Evolutionary conservation across 2,329 filamentous ascomycete genomes (phyloP), one percentile per base, ranked within the genome.

Genomic region (Hypoxylon sp.): DNA sequence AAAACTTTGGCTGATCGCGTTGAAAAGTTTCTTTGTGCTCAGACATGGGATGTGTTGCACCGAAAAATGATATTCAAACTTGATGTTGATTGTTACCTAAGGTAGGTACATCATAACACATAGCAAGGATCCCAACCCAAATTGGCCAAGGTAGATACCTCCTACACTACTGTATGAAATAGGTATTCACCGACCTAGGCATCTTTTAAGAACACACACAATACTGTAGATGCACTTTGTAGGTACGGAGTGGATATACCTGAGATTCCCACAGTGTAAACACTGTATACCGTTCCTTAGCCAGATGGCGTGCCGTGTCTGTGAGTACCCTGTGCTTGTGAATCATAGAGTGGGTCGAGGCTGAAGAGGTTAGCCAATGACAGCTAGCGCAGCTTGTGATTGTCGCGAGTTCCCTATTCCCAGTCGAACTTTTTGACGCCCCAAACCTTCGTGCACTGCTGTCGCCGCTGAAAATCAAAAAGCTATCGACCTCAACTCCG

Each of bases 391-490:
- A 42, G 47, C 61, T 54, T 58, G 51, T 65, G 65, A 68, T 68
- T 65, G 65, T 68, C 65, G 65, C 65, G 61, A 64, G 39, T 63
- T 67, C 65, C 54, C 59, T 58, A 60, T 54, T 19, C 65, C 65
- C 55, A 27, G 35, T 64, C 44, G 50, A 68, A 64, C 61, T 68
- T 65, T 68, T 68, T 68, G 54, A 59, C 61, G 44, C 60, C 56
- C 61, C 65, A 65, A 68, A 68, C 62, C 57, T 68, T 58, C 52
- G 29, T 59, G 62, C 46, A 65, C 65, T 60, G 53, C 47, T 29
- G 56, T 58, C 55, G 54, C 50, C 35, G 37, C 55, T 47, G 52
- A 68, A 68, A 68, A 65, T 61, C 35, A 63, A 64, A 67, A 67
- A 56, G 50, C 29, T 66, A 52, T 42, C 42, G 39, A 60, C 51